phyloP scores from a whole-genome alignment of 2,329 filamentous ascomycete species.

The Sporothrix sp. region DNA sequence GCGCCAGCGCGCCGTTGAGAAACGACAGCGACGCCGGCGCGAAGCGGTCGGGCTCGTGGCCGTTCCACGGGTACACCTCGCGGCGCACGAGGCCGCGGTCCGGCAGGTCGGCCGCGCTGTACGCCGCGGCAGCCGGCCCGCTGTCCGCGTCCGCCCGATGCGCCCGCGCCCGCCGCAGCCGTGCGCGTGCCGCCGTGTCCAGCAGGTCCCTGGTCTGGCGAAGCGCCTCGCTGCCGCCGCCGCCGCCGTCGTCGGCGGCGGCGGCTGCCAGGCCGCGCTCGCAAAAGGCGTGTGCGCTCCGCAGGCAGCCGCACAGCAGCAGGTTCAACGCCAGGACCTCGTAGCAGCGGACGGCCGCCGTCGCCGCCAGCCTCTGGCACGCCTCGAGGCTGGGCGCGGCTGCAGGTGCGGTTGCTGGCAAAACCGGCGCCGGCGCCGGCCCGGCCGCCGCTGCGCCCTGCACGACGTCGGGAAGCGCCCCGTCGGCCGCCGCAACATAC shows the following conservation, averaged over 20 bases:
- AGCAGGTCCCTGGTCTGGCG: conserved; percentile 45
- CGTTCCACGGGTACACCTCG: conserved; percentile 62
- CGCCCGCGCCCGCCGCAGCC: background rate
- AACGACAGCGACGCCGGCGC: conserved; percentile 57
- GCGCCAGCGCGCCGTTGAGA: conserved; percentile 59
- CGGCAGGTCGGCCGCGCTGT: conserved; percentile 49
- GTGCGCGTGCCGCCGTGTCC: conserved; percentile 38
- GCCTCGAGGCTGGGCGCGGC: background rate
- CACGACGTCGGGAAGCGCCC: conserved; percentile 36
- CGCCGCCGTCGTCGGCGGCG: too few species aligned
- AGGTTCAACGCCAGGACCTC: conserved; percentile 49
- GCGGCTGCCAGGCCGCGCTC: conserved; percentile 48
- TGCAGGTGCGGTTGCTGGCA: too few species aligned
- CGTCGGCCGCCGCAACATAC: conserved; percentile 22
- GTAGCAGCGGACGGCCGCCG: conserved; percentile 48
- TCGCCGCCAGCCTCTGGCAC: conserved; percentile 31
- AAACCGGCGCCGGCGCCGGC: too few species aligned
- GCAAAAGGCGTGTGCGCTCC: conserved; percentile 57
- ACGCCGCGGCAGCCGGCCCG: too few species aligned
- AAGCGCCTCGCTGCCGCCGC: conserved; percentile 47
- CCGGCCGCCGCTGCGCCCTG: conserved; percentile 14
- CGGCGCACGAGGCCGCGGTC: conserved; percentile 61
- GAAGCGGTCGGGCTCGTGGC: conserved; percentile 59
- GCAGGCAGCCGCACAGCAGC: conserved; percentile 57
- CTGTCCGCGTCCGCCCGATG: too few species aligned